Percentiles rank a stretch among this genome's conserved stretches.
These are phyloP conservation scores for Limnanthes douglasii DNA, from an alignment of 345 rosid genomes.

Conservation along the genomic window DNA sequence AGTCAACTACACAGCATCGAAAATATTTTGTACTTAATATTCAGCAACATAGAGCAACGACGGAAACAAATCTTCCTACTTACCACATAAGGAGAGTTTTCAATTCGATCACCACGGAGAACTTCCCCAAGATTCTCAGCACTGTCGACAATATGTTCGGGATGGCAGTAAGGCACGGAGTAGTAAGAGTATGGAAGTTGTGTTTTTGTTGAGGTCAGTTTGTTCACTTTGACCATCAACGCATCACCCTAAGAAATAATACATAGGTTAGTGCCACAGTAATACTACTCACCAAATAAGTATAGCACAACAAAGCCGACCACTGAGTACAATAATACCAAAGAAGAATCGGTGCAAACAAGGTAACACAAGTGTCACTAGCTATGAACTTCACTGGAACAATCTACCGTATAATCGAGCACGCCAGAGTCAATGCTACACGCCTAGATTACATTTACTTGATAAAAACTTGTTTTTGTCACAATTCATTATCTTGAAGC, in stretches of 20 bases:
- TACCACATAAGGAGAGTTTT: constrained; percentile 78
- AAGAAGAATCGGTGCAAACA: not conserved
- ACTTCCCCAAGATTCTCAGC: constrained; percentile 96
- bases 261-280: too few species aligned
- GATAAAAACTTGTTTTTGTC: too few species aligned
- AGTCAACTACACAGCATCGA: not conserved
- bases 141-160: constrained; percentile 49
- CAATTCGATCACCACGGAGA: constrained; percentile 85
- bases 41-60: too few species aligned
- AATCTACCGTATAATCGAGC: not conserved
- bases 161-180: constrained; percentile 56
- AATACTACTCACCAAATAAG: too few species aligned
- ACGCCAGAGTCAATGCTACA: too few species aligned
- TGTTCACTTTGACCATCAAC: constrained; percentile 84
- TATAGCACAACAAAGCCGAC: not conserved
- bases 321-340: not conserved
- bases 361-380: not conserved
- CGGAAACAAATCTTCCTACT: constrained; percentile 2
- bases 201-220: constrained; percentile 77
- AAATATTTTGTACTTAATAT: too few species aligned
- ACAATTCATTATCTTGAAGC: too few species aligned
- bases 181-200: constrained; percentile 86
- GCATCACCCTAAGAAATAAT: constrained; percentile 54
- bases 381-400: not conserved
- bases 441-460: too few species aligned